These are phyloP conservation scores for Rhizomucor miehei DNA, from an alignment of 371 early-diverging fungal genomes.

Conservation along the genomic window DNA sequence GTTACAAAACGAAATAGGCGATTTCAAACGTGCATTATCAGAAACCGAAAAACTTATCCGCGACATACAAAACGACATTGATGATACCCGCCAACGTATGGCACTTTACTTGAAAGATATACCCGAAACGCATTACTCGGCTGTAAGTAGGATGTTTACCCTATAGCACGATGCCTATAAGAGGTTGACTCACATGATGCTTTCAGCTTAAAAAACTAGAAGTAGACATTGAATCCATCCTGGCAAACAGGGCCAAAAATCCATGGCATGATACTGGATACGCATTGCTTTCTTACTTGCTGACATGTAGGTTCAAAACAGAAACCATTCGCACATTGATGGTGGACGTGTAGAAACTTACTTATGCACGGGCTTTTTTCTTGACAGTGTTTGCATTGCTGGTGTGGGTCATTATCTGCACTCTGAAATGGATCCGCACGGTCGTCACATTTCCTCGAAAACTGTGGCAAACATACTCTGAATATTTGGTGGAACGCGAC, in stretches of 20 bases:
- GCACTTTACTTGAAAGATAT: constrained; percentile 40
- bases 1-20: constrained; percentile 18
- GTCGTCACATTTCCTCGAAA: constrained; percentile 33
- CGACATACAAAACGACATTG: constrained; percentile 35
- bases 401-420: constrained; percentile 47
- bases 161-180: background rate
- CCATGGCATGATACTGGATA: constrained; percentile 50
- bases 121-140: constrained; percentile 40
- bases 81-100: constrained; percentile 28
- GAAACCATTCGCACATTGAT: background rate
- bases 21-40: constrained; percentile 22
- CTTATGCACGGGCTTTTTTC: background rate
- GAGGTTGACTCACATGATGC: background rate
- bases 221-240: constrained; percentile 42
- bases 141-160: constrained; percentile 22
- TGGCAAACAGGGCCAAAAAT: constrained; percentile 46
- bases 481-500: constrained; percentile 38
- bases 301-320: constrained; percentile 30
- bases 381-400: constrained; percentile 31
- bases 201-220: constrained; percentile 43
- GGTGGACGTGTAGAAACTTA: no score
- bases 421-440: constrained; percentile 31
- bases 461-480: constrained; percentile 33
- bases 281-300: constrained; percentile 40
- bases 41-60: constrained; percentile 33